phyloP scores from a whole-genome alignment of 2,329 filamentous ascomycete genomes.

The Pyrenophora graminea region DNA sequence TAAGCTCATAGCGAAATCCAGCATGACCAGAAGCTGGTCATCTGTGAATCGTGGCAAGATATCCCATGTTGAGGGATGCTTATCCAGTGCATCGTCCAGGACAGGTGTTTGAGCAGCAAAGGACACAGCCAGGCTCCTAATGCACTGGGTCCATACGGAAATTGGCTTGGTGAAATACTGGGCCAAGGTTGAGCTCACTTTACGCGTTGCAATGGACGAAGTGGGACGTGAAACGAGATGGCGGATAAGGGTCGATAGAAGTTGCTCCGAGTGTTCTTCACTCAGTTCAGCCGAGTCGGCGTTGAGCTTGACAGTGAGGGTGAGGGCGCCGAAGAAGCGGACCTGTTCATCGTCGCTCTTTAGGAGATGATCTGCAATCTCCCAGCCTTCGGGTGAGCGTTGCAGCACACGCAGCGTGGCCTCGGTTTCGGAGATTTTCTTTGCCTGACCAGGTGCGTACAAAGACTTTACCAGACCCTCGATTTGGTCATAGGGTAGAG shows the following conservation, averaged over 20 bases:
- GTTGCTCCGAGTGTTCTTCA: slow-evolving; percentile 41
- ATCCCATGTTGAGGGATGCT: slow-evolving; percentile 50
- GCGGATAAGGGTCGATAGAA: slow-evolving; percentile 44
- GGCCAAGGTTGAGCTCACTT: slow-evolving; percentile 76
- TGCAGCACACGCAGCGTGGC: slow-evolving; percentile 79
- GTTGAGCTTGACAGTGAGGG: slow-evolving; percentile 92
- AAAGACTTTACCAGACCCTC: slow-evolving; percentile 56
- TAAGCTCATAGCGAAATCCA: slow-evolving; percentile 68
- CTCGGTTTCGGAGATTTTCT: slow-evolving; percentile 62
- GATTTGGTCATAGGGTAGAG: slow-evolving; percentile 41
- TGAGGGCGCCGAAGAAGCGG: slow-evolving; percentile 90
- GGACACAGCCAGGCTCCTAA: slow-evolving; percentile 67
- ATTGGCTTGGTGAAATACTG: slow-evolving; percentile 76
- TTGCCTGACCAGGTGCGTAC: slow-evolving; percentile 54
- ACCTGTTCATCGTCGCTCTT: slow-evolving; percentile 71
- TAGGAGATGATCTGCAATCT: slow-evolving; percentile 77
- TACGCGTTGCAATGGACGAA: slow-evolving; percentile 67
- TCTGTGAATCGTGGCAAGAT: slow-evolving; percentile 55
- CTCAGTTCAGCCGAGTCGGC: slow-evolving; percentile 66
- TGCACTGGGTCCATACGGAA: slow-evolving; percentile 66
- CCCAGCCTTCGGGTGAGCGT: slow-evolving; percentile 80
- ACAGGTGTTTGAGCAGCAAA: slow-evolving; percentile 55
- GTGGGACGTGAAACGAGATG: slow-evolving; percentile 43
- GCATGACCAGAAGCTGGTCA: slow-evolving; percentile 59
- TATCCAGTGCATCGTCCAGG: slow-evolving; percentile 55